Percentiles rank a stretch among this genome's conserved stretches.
Conservation (phyloP, 192 early-diverging fungal genomes). For the Rhizophagus prolifer region DNA sequence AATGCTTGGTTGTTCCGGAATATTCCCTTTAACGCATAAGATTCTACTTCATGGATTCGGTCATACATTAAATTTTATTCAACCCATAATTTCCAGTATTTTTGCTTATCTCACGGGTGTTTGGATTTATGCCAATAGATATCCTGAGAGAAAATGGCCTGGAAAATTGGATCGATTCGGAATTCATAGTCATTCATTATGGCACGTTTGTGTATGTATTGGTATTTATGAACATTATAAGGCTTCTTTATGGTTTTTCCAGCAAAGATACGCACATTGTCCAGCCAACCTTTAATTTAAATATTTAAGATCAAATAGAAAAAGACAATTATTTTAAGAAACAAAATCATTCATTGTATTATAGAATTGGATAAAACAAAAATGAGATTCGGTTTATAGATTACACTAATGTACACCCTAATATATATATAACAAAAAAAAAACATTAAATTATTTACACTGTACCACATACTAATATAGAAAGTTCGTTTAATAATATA, state of each 20-base stretch:
- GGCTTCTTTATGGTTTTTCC: slow-evolving; percentile 35
- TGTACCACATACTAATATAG: no score
- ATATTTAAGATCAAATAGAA: no score
- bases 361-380: no score
- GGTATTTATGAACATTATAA: slow-evolving; percentile 65
- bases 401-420: no score
- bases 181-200: slow-evolving; percentile 57
- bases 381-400: no score
- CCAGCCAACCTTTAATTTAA: no score
- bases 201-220: slow-evolving; percentile 62
- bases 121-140: slow-evolving; percentile 62
- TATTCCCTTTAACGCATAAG: slow-evolving; percentile 53
- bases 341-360: no score
- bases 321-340: no score
- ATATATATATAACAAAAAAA: no score
- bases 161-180: slow-evolving; percentile 60
- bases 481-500: no score
- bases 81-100: slow-evolving; percentile 50
- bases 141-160: slow-evolving; percentile 61
- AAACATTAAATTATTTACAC: no score
- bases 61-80: slow-evolving; percentile 47
- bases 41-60: slow-evolving; percentile 43
- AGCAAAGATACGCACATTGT: background rate
- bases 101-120: slow-evolving; percentile 56
- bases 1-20: slow-evolving; percentile 49